Percentiles rank a stretch among this genome's conserved stretches.
phyloP scores from a whole-genome alignment of 306 rosid species.

The Rubus idaeus region DNA sequence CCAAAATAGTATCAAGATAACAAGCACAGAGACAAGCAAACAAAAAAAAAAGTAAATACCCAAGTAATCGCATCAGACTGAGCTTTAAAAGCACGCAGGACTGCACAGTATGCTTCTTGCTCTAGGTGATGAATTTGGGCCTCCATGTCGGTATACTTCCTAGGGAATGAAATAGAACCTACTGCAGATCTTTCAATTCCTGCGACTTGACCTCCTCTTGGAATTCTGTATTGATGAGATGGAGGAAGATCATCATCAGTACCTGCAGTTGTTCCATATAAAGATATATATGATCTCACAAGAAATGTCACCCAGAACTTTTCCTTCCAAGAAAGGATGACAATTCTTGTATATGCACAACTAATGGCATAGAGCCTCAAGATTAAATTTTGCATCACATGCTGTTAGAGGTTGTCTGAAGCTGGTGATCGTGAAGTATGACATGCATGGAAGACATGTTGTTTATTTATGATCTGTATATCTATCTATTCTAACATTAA shows the following conservation, averaged over 20 bases:
- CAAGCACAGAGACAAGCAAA: constrained; percentile 5
- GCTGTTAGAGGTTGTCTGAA: not conserved
- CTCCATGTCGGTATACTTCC: constrained; percentile 70
- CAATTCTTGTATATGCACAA: constrained; percentile 2
- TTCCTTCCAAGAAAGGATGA: constrained; percentile 1
- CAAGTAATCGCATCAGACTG: constrained; percentile 93
- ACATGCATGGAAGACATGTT: not conserved
- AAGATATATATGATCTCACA: constrained; percentile 20
- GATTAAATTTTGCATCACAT: not conserved
- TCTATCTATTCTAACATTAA: not conserved
- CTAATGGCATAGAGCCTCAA: not conserved
- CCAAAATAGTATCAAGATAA: not conserved
- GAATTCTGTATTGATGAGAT: constrained; percentile 61
- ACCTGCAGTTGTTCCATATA: constrained; percentile 44
- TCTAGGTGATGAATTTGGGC: constrained; percentile 89
- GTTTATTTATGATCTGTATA: not conserved
- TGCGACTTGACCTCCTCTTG: constrained; percentile 39
- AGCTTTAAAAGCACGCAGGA: constrained; percentile 95
- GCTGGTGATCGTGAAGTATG: not conserved
- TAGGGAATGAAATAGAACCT: constrained; percentile 46
- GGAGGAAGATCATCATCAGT: constrained; percentile 62
- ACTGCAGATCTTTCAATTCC: constrained; percentile 55
- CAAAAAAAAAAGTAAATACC: constrained; percentile 50
- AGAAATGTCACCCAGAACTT: constrained; percentile 14
- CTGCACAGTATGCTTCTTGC: constrained; percentile 92